Evolutionary conservation across 352 stramenopile genomes (phyloP), one percentile per base, ranked within the genome.

Genomic region (Phytophthora pinifolia): DNA sequence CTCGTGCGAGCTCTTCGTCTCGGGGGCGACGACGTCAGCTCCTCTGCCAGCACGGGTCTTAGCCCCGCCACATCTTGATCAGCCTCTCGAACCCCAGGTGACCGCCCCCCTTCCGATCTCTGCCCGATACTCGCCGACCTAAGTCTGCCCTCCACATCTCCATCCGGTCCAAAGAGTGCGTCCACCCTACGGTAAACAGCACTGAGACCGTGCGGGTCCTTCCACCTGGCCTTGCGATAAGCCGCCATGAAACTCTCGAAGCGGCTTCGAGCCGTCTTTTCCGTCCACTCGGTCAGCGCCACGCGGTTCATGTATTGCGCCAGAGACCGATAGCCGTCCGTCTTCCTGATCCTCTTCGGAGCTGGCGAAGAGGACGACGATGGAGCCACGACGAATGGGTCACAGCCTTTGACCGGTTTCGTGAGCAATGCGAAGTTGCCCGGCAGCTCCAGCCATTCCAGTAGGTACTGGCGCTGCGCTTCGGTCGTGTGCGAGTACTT

Each of bases 381-480:
- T 15, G 25, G 44, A 5, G 20, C 15, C 22, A 12, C 18, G 32
- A 15, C 22, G 38, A 10, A 12, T 29, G 13, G 18, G 1, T 49
- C 39, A 15, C 17, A 46, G 39, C 18, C 33, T 41, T 12, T 41
- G 46, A 46, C 41, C 18, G 58, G 63, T 31, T 44, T 65, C 18
- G 67, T 73, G 22, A 86, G 60, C 30, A 83, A 46, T 27, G 68
- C 43, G 41, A 84, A 87, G 58, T 84, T 77, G 27, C 50, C 59
- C 0, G 63, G 58, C 10, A 66, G 56, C 52, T 87, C 76, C 9
- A 87, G 69, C 73, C 73, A 87, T 44, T 83, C 59, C n/a, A 87
- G 51, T 52, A 87, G 65, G 37, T 45, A 54, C 53, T 68, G 48
- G 20, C 72, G 74, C 47, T 87, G 76, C 32, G 60, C 66, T 8